Conservation (phyloP, 2,329 filamentous ascomycete genomes). For the Alternaria tenuissima region DNA sequence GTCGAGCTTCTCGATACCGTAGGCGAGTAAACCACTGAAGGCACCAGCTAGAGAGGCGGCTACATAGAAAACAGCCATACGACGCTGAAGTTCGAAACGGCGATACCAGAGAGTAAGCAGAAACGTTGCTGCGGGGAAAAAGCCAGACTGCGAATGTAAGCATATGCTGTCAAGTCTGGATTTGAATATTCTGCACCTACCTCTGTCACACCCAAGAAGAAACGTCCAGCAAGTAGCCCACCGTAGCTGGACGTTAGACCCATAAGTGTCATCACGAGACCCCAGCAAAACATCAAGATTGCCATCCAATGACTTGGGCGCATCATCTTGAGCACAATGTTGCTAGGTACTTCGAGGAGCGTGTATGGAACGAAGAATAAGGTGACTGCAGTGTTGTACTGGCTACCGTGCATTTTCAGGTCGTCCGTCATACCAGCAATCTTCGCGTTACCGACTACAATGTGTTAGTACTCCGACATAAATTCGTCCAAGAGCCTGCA, state of each 20-base stretch:
- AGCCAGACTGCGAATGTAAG: conserved; percentile 55
- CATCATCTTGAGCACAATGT: conserved; percentile 55
- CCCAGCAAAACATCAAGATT: conserved; percentile 52
- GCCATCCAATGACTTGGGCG: conserved; percentile 53
- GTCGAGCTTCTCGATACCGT: conserved; percentile 45
- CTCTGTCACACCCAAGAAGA: conserved; percentile 51
- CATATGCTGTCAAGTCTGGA: neutral
- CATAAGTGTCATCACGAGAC: conserved; percentile 53
- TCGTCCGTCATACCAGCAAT: conserved; percentile 53
- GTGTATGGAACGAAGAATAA: conserved; percentile 54
- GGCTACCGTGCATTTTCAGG: conserved; percentile 46
- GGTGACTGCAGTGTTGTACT: conserved; percentile 53
- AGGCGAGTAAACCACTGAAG: conserved; percentile 49
- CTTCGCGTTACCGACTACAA: conserved; percentile 52
- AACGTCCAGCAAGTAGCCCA: conserved; percentile 59
- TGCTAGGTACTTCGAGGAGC: conserved; percentile 49
- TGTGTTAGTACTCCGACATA: conserved; percentile 10
- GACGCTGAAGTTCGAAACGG: conserved; percentile 45
- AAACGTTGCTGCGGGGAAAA: conserved; percentile 70
- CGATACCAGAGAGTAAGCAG: conserved; percentile 48
- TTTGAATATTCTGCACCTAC: conserved; percentile 25
- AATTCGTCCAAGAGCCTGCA: neutral
- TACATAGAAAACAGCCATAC: conserved; percentile 49
- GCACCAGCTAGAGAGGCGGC: conserved; percentile 46
- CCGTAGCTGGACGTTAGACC: conserved; percentile 57